Evolutionary conservation across 768 basidiomycete genomes (phyloP), one percentile per base, ranked within the genome.

Genomic region (Coprinellus micaceus): DNA sequence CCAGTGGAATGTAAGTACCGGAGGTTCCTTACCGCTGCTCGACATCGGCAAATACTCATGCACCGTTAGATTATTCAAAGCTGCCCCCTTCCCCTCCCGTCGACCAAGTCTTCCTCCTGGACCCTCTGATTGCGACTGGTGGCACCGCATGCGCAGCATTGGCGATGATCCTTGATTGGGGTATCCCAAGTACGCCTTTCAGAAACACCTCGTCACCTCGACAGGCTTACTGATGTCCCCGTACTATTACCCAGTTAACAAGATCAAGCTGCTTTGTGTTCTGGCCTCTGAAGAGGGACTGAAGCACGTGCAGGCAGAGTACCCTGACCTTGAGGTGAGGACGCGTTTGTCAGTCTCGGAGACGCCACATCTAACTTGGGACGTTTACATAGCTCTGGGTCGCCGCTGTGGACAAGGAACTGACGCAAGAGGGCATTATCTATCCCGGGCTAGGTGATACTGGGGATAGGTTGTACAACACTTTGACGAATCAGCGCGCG

Each of bases 111-210:
- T 92, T 85, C 72, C 75, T 98, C 22, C 77, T 98, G 28, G 96
- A 98, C 63, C 96, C 96, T 17, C 73, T 98, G 29, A 86, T 98
- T 63, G 96, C 96, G 0, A 98, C 96, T 2, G 96, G 94, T 51
- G 91, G 93, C 11, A 98, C 96, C 3, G 93, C 91, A 2, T 80
- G 82, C 59, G 94, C 96, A 17, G 95, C 95, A 9, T 68, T 98
- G 54, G 65, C 80, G 50, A 98, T 97, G 92, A 79, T 96, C 52
- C 63, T 78, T 1, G 92, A 92, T 53, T 92, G 90, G 91, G 90
- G 91, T 26, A 78, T 91, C 62, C 77, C 86, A 15, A 57, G 91
- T 89, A 61, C 60, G n/a, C 48, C 52, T 57, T 44, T 55, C 57
- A 25, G n/a, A n/a, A n/a, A n/a, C n/a, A 21, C 21, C 54, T 48